A percentile compares a stretch with the other conserved stretches of the same genome.
phyloP scores from a whole-genome alignment of 768 basidiomycete genomes.

The Auriscalpium orientale region DNA sequence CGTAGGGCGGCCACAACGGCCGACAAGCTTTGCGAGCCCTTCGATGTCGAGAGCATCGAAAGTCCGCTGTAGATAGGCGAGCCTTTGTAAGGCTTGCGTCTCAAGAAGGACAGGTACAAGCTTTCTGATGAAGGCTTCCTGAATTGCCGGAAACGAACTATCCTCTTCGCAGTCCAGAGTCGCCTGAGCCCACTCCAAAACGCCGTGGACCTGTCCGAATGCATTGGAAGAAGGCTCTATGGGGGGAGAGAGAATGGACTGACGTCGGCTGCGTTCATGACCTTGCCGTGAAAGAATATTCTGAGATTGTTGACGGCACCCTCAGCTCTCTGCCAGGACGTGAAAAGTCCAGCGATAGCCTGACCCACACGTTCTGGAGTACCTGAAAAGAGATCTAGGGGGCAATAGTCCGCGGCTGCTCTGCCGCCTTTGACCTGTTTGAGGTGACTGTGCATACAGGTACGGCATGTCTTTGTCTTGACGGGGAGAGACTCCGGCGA shows the following conservation, averaged over 20 bases:
- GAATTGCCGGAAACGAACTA: conserved; percentile 18
- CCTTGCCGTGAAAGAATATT: conserved; percentile 63
- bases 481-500: conserved; percentile 46
- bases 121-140: conserved; percentile 42
- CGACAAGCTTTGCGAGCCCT: conserved; percentile 39
- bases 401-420: conserved; percentile 59
- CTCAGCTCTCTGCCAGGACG: conserved; percentile 56
- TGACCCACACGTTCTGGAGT: conserved; percentile 49
- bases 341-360: conserved; percentile 68
- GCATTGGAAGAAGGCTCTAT: background rate
- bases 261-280: conserved; percentile 53
- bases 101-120: conserved; percentile 41
- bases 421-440: conserved; percentile 33
- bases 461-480: conserved; percentile 76
- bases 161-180: conserved; percentile 8
- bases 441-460: conserved; percentile 79
- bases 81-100: conserved; percentile 44
- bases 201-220: background rate
- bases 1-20: background rate
- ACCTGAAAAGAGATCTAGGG: conserved; percentile 82
- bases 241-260: conserved; percentile 14
- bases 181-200: background rate
- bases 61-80: conserved; percentile 60
- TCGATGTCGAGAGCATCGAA: conserved; percentile 85
- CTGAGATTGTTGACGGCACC: conserved; percentile 77